Conservation (phyloP, 73 alveolate species). For the Paraurostyla sp. region DNA sequence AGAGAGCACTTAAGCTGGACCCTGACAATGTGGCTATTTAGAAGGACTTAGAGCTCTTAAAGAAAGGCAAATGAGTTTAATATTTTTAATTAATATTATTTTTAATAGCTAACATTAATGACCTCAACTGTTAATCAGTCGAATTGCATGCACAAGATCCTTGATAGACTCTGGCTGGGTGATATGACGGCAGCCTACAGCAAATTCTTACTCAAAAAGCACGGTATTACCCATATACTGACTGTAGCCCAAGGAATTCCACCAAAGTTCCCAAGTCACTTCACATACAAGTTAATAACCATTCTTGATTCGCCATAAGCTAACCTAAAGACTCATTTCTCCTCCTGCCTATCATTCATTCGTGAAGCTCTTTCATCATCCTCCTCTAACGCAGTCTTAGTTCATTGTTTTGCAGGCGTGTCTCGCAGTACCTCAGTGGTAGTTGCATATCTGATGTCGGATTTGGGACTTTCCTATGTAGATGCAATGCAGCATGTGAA, state of each 20-base stretch:
- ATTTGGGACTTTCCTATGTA: constrained; percentile 79
- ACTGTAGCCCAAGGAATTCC: constrained; percentile 22
- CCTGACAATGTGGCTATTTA: constrained; percentile 86
- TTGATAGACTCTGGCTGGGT: constrained; percentile 67
- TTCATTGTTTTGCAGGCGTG: constrained; percentile 95
- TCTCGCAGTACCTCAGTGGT: constrained; percentile 93
- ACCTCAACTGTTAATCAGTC: not conserved
- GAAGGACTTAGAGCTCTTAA: constrained; percentile 74
- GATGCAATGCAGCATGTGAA: constrained; percentile 77
- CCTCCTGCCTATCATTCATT: not conserved
- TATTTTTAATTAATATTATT: not conserved
- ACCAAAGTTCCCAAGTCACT: constrained; percentile 10
- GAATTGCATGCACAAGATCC: constrained; percentile 62
- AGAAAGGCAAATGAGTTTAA: not conserved
- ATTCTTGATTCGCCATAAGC: constrained; percentile 3
- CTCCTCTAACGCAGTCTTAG: constrained; percentile 79
- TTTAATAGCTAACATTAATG: not conserved
- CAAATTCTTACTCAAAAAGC: constrained; percentile 23
- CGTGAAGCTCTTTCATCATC: not conserved
- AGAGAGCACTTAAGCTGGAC: constrained; percentile 82
- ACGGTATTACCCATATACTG: constrained; percentile 21
- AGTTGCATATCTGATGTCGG: constrained; percentile 91
- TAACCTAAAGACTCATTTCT: not conserved
- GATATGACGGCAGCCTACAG: constrained; percentile 67
- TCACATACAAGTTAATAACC: not conserved